Evolutionary conservation across 495 filamentous ascomycete genomes (phyloP).

Genomic region (Pseudoneurospora amorphoporcata): DNA sequence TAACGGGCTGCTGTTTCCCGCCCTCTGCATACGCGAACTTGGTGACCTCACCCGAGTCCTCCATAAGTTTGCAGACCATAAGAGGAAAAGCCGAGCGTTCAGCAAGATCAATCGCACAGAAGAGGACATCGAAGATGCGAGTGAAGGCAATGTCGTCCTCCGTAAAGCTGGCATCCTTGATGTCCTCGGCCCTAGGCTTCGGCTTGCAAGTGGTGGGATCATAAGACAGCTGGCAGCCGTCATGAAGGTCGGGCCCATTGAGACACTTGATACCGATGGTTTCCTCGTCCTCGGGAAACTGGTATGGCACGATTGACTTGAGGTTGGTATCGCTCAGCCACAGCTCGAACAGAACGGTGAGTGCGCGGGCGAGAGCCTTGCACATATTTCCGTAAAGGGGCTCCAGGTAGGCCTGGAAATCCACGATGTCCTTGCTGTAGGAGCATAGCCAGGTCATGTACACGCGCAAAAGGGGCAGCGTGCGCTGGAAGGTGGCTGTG

Average conservation of each 20-base stretch:
- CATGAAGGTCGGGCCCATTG: conserved; percentile 18
- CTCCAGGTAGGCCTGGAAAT: conserved; percentile 30
- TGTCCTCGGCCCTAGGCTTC: conserved; percentile 19
- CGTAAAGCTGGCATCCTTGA: conserved; percentile 1
- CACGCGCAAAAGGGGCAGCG: conserved; percentile 29
- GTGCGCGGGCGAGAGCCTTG: conserved; percentile 22
- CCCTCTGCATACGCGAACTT: conserved; percentile 15
- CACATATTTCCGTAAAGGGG: conserved; percentile 32
- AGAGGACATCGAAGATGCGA: conserved; percentile 12
- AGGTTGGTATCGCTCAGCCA: conserved; percentile 12
- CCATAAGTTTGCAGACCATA: neutral
- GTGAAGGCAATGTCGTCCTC: conserved; percentile 15
- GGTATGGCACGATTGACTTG: conserved; percentile 21
- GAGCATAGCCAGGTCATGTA: conserved; percentile 37
- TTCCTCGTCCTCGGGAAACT: conserved; percentile 32
- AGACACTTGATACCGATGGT: conserved; percentile 32
- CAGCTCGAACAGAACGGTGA: conserved; percentile 26
- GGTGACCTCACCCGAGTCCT: conserved; percentile 6
- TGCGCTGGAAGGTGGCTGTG: conserved; percentile 12
- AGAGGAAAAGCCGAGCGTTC: conserved; percentile 16
- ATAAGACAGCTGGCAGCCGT: conserved; percentile 21
- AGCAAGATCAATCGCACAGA: conserved; percentile 16
- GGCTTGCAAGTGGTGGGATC: conserved; percentile 13
- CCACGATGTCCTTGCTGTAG: conserved; percentile 24
- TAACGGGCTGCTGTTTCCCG: conserved; percentile 7